These are phyloP conservation scores for Monosporascus ibericus DNA, from an alignment of 2,329 filamentous ascomycete species.

Conservation along the genomic window DNA sequence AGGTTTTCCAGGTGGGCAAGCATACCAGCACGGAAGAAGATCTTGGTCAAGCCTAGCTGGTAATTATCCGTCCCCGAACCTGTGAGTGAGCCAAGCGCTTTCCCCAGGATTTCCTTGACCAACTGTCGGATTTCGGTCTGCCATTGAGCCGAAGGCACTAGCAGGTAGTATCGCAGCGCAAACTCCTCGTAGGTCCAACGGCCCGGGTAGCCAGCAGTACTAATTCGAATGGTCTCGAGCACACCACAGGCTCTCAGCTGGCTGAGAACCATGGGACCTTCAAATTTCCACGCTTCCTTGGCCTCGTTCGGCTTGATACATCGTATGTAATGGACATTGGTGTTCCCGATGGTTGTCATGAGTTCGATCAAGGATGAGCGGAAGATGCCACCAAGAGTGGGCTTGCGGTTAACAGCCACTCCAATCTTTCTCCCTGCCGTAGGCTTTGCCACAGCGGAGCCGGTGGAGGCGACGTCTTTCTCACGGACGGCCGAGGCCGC, in stretches of 20 bases:
- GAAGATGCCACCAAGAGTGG: conserved; percentile 96
- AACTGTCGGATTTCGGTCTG: conserved; percentile 90
- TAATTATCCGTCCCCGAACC: conserved; percentile 83
- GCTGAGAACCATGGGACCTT: conserved; percentile 96
- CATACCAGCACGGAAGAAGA: conserved; percentile 99
- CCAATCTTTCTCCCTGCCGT: conserved; percentile 80
- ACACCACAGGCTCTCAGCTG: conserved; percentile 98
- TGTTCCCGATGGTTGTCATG: conserved; percentile 96
- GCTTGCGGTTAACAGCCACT: conserved; percentile 90
- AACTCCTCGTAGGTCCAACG: conserved; percentile 99
- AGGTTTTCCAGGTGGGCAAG: conserved; percentile 95
- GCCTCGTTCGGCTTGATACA: conserved; percentile 99
- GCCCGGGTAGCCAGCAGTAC: conserved; percentile 93
- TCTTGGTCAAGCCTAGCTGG: conserved; percentile 94
- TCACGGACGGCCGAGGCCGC: conserved; percentile 83
- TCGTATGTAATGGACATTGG: conserved; percentile 97
- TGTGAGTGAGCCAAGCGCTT: conserved; percentile 74
- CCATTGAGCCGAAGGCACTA: conserved; percentile 85
- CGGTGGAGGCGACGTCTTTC: conserved; percentile 66
- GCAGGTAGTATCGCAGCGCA: conserved; percentile 95
- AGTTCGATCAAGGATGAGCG: conserved; percentile 96
- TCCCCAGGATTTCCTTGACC: conserved; percentile 85
- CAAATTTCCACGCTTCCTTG: conserved; percentile 95
- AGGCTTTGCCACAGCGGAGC: conserved; percentile 69
- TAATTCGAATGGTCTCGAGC: conserved; percentile 94